Evolutionary conservation across 805 yeast species (phyloP).

Genomic region (Lachancea waltii): DNA sequence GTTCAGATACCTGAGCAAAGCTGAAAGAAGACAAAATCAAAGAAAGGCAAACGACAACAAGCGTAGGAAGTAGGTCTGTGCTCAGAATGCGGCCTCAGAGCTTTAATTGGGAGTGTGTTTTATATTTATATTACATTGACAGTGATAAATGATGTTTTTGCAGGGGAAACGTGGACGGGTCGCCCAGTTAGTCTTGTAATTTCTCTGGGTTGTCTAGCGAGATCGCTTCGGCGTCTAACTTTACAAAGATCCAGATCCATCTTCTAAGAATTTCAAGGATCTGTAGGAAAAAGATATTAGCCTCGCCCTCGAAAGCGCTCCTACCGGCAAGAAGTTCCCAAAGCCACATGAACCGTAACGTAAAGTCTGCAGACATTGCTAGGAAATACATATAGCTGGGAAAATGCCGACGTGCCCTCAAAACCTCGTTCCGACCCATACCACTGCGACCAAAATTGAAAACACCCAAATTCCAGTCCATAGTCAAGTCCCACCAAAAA

Average conservation of each 20-base stretch:
- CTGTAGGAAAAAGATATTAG: slow-evolving; percentile 64
- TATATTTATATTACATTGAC: slow-evolving; percentile 1
- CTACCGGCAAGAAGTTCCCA: slow-evolving; percentile 41
- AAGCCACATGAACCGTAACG: slow-evolving; percentile 73
- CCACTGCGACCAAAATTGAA: slow-evolving; percentile 30
- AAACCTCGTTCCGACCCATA: slow-evolving; percentile 18
- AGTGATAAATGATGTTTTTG: slow-evolving; percentile 1
- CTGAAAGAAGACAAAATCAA: slow-evolving; percentile 61
- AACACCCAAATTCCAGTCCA: slow-evolving; percentile 79
- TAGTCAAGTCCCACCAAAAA: slow-evolving; percentile 80
- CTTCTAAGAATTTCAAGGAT: slow-evolving; percentile 72
- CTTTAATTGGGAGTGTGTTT: no score
- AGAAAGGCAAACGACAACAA: slow-evolving; percentile 38
- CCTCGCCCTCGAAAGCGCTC: slow-evolving; percentile 37
- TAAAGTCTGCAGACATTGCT: slow-evolving; percentile 56
- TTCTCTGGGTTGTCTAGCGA: slow-evolving; percentile 1
- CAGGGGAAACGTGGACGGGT: not conserved
- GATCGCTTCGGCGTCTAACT: slow-evolving; percentile 64
- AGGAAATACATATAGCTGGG: slow-evolving; percentile 40
- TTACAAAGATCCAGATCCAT: slow-evolving; percentile 83
- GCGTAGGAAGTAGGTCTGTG: slow-evolving; percentile 25
- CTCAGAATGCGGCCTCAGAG: no score
- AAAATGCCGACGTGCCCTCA: slow-evolving; percentile 18
- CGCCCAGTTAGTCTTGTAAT: slow-evolving; percentile 2
- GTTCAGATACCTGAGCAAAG: slow-evolving; percentile 79